Base-by-base conservation (phyloP, 2,329 filamentous ascomycete genomes). In the Talaromyces piceae region DNA sequence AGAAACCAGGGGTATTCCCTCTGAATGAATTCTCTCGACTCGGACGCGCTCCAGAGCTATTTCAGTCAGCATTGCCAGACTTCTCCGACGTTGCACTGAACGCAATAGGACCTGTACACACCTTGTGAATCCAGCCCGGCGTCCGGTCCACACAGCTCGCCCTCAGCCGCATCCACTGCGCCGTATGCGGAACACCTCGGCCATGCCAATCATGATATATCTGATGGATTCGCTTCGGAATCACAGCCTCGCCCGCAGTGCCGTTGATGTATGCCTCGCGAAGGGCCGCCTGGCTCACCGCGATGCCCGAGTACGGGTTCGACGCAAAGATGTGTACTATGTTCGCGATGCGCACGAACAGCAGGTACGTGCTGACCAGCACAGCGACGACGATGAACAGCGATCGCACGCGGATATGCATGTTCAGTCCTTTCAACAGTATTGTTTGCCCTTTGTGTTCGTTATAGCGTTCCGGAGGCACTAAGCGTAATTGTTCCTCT, bases 1-100 rank as follows among this genome's bases (percentile, higher is more conserved):
- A 62, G 20, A 45, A 62, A 62, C 58, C 57, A 62, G n/a, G 47
- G 33, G 31, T 58, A 62, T 13, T 59, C 47, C 1, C 47, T 44
- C 33, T 54, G 51, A 12, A 62, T 49, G 39, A 62, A 59, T 4
- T 60, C 48, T 23, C 57, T 53, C 5, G 60, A 56, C 5, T 50
- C 49, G 12, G 54, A 51, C 25, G 53, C 50, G n/a, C 56, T 61
- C 60, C 60, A 62, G 20, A 61, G 43, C 56, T 61, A 51, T 33
- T 4, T 33, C 25, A 45, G 44, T 51, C 30, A 25, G 4, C 8
- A 33, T 33, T 18, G 4, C 28, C 8, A 46, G 12, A 18, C 13
- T 2, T 8, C 9, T 18, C 20, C 4, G n/a, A 22, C 4, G 5
- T 23, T 26, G 4, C 11, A 4, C 4, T 26, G 12, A 16, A 37